Evolutionary conservation across 768 basidiomycete species (phyloP).

Genomic region (Cubamyces lactineus): DNA sequence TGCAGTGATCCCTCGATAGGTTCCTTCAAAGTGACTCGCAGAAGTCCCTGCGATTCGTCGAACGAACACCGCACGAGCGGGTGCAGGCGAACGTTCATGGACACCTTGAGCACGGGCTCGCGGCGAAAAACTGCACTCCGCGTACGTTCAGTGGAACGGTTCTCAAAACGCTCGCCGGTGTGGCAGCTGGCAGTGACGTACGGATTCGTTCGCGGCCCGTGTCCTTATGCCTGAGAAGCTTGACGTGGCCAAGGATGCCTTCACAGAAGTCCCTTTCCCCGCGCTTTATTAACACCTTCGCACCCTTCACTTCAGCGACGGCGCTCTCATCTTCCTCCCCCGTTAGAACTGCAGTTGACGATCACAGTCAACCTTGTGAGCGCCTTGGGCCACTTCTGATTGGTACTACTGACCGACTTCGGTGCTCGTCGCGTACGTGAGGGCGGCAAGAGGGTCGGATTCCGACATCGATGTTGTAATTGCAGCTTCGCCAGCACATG

Average conservation of each 20-base stretch:
- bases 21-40: constrained; percentile 61
- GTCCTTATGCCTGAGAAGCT: constrained; percentile 52
- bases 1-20: constrained; percentile 34
- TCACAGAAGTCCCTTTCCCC: constrained; percentile 58
- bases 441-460: constrained; percentile 26
- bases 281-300: constrained; percentile 61
- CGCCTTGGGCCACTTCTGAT: not conserved
- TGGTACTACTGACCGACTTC: constrained; percentile 14
- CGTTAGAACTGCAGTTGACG: constrained; percentile 44
- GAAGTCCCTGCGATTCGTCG: constrained; percentile 55
- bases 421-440: constrained; percentile 16
- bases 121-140: constrained; percentile 61
- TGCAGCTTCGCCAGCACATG: not conserved
- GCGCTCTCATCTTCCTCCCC: constrained; percentile 70
- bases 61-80: constrained; percentile 60
- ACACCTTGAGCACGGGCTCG: constrained; percentile 70
- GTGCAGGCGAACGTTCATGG: constrained; percentile 64
- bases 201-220: constrained; percentile 50
- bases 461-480: not conserved
- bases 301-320: constrained; percentile 58
- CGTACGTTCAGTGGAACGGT: constrained; percentile 1
- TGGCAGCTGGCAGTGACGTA: constrained; percentile 38
- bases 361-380: not conserved
- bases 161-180: too few relatives aligned
- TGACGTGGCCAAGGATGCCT: constrained; percentile 63